Evolutionary conservation across 805 yeast species (phyloP).

Genomic region (Tetrapisispora iriomotensis): DNA sequence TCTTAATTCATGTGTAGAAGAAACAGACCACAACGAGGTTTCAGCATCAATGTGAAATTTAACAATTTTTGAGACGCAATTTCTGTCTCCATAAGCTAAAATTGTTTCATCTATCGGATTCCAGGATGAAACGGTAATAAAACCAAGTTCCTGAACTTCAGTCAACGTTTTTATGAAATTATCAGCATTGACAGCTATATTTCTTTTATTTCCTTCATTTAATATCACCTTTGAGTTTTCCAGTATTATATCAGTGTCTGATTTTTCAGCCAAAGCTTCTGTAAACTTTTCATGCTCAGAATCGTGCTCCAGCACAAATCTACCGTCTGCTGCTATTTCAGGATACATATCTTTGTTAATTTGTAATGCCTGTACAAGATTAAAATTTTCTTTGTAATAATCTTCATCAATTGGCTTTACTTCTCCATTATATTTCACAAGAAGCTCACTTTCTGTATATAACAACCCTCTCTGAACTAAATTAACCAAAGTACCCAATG

Average conservation of each 20-base stretch:
- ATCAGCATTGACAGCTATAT: slow-evolving; percentile 6
- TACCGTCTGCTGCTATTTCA: slow-evolving; percentile 21
- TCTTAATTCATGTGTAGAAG: slow-evolving; percentile 16
- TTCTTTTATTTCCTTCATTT: slow-evolving; percentile 3
- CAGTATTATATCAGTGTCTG: slow-evolving; percentile 1
- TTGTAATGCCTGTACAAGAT: slow-evolving; percentile 46
- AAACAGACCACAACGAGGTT: slow-evolving; percentile 9
- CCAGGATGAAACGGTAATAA: slow-evolving; percentile 43
- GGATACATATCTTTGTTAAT: slow-evolving; percentile 31
- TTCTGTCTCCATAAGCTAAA: slow-evolving; percentile 46
- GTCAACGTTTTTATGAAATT: slow-evolving; percentile 29
- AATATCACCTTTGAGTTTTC: slow-evolving; percentile 2
- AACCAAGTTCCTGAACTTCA: slow-evolving; percentile 32
- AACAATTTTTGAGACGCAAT: slow-evolving; percentile 38
- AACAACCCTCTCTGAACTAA: slow-evolving; percentile 80
- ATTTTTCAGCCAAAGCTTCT: neutral
- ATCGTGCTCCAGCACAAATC: slow-evolving; percentile 26
- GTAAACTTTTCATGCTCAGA: neutral
- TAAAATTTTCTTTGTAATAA: slow-evolving; percentile 30
- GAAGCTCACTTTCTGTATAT: slow-evolving; percentile 58
- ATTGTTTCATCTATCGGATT: slow-evolving; percentile 39
- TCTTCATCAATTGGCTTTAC: slow-evolving; percentile 19
- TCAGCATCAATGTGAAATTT: slow-evolving; percentile 20
- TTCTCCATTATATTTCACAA: slow-evolving; percentile 31
- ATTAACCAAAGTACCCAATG: slow-evolving; percentile 74